Base-by-base conservation (phyloP, 192 early-diverging fungal species). In the Geranomyces variabilis region DNA sequence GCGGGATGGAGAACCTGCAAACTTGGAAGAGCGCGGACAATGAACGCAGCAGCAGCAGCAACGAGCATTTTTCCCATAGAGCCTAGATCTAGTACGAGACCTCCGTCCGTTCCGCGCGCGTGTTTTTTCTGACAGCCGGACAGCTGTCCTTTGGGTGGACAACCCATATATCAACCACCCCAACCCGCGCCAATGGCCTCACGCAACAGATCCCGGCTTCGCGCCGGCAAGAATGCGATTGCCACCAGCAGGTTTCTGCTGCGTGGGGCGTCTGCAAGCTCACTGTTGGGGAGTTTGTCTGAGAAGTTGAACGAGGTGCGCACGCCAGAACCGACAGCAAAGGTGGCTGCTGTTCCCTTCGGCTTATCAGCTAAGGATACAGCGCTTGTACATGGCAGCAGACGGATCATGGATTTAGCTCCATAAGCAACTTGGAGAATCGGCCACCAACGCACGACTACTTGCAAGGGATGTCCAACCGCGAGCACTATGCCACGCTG, bases 171-270 rank as follows among this genome's bases (percentile, higher is more conserved):
- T 7, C 36, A 10, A 41, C 36, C 5, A 3, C 10, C 36, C 3
- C 3, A 10, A 10, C 36, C 36, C 36, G 36, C 36, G 36, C 36
- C n/a, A 41, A 41, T 41, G 36, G 36, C 36, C 36, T 41, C 36
- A 10, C 36, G 36, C 36, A 60, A 60, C 29, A 19, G 58, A 33
- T 60, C 58, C 2, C 8, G 58, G 8, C 58, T 60, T 60, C 58
- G 58, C 29, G 58, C 36, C 10, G 10, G 36, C 36, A 41, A 41
- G 36, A 41, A 41, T 41, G 10, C 29, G 8, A 60, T 28, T 17
- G 17, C 58, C 9, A 30, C 17, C 31, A 60, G 58, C 31, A 28
- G 58, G 24, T 31, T 28, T 19, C 58, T 60, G 22, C 58, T 60
- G 7, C 24, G 58, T 8, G 17, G 58, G 12, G 29, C 58, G 6